These are phyloP conservation scores for Kodamaea fukazawae DNA, from an alignment of 805 yeast species.

Conservation along the genomic window DNA sequence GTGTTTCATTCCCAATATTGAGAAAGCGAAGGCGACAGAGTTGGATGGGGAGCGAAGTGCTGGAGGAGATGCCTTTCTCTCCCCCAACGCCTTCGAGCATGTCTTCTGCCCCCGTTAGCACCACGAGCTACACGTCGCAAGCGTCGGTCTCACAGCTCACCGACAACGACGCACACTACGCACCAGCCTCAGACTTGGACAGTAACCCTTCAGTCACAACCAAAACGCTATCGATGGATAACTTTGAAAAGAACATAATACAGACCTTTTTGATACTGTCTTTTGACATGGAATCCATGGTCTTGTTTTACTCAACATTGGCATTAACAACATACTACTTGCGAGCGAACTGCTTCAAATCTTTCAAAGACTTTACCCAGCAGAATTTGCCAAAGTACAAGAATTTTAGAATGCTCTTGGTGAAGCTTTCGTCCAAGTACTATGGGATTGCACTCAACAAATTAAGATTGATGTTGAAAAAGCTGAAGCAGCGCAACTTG, in stretches of 20 bases:
- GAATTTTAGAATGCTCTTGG: constrained; percentile 6
- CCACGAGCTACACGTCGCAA: no score
- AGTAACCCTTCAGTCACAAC: neutral
- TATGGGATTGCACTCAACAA: constrained; percentile 14
- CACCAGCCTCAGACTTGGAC: constrained; percentile 1
- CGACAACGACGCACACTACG: neutral
- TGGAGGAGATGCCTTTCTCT: no score
- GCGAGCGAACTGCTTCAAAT: constrained; percentile 10
- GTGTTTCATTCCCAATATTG: no score
- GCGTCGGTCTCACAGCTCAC: no score
- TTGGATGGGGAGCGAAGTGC: no score
- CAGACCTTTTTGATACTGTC: constrained; percentile 2
- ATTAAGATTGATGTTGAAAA: constrained; percentile 6
- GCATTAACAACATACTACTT: constrained; percentile 11
- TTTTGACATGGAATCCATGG: constrained; percentile 2
- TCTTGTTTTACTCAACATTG: constrained; percentile 8
- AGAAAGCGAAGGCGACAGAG: no score
- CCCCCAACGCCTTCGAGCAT: no score
- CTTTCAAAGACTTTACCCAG: constrained; percentile 2
- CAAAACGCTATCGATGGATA: constrained; percentile 9
- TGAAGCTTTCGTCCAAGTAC: constrained; percentile 10
- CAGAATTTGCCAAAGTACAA: constrained; percentile 1
- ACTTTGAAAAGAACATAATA: constrained; percentile 7
- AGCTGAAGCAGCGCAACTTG: constrained; percentile 6
- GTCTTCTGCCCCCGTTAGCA: no score